Conservation (phyloP, 2,329 filamentous ascomycete species). For the Colletotrichum filicis region DNA sequence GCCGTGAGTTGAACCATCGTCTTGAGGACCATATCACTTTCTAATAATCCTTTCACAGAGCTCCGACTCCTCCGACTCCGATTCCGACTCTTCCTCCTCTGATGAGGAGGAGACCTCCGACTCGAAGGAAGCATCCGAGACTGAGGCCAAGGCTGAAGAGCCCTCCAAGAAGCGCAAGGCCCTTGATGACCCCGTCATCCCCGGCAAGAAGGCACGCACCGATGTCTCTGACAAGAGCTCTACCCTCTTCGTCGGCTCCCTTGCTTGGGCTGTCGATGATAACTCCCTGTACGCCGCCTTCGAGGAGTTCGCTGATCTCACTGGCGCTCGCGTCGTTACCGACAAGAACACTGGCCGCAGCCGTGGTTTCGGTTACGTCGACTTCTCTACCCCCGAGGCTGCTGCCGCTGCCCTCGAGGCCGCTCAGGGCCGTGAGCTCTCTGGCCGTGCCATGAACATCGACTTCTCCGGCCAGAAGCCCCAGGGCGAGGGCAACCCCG, state of each 20-base stretch:
- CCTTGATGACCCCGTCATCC: slow-evolving; percentile 56
- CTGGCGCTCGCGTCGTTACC: slow-evolving; percentile 82
- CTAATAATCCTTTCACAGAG: slow-evolving; percentile 20
- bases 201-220: slow-evolving; percentile 76
- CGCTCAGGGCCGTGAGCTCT: slow-evolving; percentile 80
- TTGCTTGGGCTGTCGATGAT: slow-evolving; percentile 92
- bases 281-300: slow-evolving; percentile 84
- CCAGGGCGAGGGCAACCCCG: slow-evolving; percentile 61
- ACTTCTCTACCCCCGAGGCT: slow-evolving; percentile 77
- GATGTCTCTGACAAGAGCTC: slow-evolving; percentile 60
- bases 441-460: slow-evolving; percentile 80
- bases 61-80: slow-evolving; percentile 42
- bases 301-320: slow-evolving; percentile 79
- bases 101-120: slow-evolving; percentile 47
- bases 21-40: background rate
- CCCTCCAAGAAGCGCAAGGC: slow-evolving; percentile 76
- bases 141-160: slow-evolving; percentile 60
- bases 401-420: slow-evolving; percentile 78
- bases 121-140: slow-evolving; percentile 45
- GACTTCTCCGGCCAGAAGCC: slow-evolving; percentile 79
- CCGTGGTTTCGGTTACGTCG: slow-evolving; percentile 94
- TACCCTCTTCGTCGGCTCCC: slow-evolving; percentile 90
- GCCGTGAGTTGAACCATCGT: slow-evolving; percentile 25
- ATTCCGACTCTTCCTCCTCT: slow-evolving; percentile 48
- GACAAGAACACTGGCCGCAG: slow-evolving; percentile 85